These are phyloP conservation scores for Capsella bursapastoris DNA, from an alignment of 345 rosid species.

Conservation along the genomic window DNA sequence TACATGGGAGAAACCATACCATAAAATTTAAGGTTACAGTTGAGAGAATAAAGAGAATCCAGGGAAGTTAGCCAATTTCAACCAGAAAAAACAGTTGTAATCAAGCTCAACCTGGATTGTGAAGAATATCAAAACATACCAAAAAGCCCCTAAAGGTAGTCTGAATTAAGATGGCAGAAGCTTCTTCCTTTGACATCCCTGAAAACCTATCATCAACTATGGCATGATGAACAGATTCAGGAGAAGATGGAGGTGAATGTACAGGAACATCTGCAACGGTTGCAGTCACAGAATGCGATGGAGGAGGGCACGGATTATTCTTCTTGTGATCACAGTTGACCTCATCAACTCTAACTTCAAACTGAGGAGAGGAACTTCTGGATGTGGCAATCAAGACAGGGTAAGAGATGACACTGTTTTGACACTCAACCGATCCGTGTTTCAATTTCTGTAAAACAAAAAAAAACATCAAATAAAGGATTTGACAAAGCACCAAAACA, in stretches of 20 bases:
- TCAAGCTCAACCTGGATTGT: neutral
- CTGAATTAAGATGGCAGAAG: constrained; percentile 75
- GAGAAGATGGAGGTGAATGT: constrained; percentile 43
- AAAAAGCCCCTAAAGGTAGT: constrained; percentile 75
- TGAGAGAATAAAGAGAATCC: neutral
- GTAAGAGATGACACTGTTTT: constrained; percentile 52
- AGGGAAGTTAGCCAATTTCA: neutral
- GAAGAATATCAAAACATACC: constrained; percentile 48
- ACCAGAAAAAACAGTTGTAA: neutral
- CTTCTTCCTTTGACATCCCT: constrained; percentile 76
- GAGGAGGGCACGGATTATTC: constrained; percentile 38
- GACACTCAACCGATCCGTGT: constrained; percentile 35
- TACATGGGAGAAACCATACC: constrained; percentile 42
- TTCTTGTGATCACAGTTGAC: constrained; percentile 46
- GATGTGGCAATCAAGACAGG: constrained; percentile 51
- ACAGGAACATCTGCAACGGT: constrained; percentile 37
- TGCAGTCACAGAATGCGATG: constrained; percentile 42
- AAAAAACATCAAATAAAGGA: neutral
- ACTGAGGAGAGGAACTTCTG: constrained; percentile 48
- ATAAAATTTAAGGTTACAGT: constrained; percentile 7
- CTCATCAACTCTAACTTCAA: constrained; percentile 57
- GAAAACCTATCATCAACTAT: constrained; percentile 47
- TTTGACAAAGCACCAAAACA: neutral
- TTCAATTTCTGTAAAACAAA: constrained; percentile 32
- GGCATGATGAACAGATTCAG: constrained; percentile 47